Percentiles rank a stretch among this genome's conserved stretches.
Conservation (phyloP, 257 asterid genomes). For the Eucommia ulmoides region DNA sequence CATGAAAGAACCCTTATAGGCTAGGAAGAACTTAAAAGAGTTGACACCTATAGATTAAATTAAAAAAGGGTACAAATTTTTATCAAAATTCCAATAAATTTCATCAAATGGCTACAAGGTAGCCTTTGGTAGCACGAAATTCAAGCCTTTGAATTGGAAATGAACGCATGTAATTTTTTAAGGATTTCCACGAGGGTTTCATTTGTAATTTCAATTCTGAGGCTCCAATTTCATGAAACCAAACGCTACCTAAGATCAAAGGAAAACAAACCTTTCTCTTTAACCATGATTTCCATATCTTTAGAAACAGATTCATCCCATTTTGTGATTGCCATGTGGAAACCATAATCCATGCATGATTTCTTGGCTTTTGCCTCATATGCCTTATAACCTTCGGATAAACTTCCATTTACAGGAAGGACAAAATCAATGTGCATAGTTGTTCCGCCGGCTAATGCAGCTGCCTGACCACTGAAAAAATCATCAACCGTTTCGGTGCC, state of each 20-base stretch:
- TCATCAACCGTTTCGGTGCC: conserved; percentile 75
- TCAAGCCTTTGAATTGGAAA: too few relatives aligned
- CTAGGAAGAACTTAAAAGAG: conserved; percentile 88
- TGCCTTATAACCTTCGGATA: conserved; percentile 65
- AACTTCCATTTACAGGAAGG: conserved; percentile 82
- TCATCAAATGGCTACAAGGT: not conserved
- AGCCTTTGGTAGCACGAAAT: too few relatives aligned
- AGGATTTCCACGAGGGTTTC: too few relatives aligned
- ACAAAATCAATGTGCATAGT: conserved; percentile 96
- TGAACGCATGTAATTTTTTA: too few relatives aligned
- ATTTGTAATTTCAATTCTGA: too few relatives aligned
- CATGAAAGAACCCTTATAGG: conserved; percentile 92
- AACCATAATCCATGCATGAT: conserved; percentile 95
- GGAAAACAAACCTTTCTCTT: conserved; percentile 68
- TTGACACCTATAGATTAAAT: conserved; percentile 49
- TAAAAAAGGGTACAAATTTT: conserved; percentile 9
- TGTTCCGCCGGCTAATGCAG: conserved; percentile 99
- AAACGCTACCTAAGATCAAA: too few relatives aligned
- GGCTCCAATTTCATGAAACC: too few relatives aligned
- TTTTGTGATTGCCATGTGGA: conserved; percentile 97
- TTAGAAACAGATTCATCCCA: conserved; percentile 79
- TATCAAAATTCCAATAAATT: conserved; percentile 4
- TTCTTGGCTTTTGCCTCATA: conserved; percentile 68
- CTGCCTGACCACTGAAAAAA: conserved; percentile 91
- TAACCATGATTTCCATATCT: conserved; percentile 94